Evolutionary conservation across 2,329 filamentous ascomycete species (phyloP), one percentile per base, ranked within the genome.

Genomic region (Alternaria hordeiaustralica): DNA sequence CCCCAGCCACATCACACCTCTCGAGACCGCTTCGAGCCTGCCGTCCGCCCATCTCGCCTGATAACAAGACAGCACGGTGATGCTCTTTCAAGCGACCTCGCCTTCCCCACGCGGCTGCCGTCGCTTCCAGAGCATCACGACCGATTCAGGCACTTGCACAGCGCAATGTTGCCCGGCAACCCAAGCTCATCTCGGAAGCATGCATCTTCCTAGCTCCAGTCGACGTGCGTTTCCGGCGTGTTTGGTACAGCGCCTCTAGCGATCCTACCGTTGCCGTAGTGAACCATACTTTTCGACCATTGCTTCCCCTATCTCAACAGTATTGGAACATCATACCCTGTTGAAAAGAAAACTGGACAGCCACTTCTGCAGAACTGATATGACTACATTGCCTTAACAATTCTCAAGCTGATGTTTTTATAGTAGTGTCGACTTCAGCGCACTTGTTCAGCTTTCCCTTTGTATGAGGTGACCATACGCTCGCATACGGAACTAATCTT

Each of bases 101-200:
- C 49, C 6, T 36, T 21, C 28, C 15, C 56, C 46, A 58, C 46
- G 46, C 25, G 45, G 33, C 5, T 49, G 30, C 56, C 30, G 55
- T 45, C 43, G 26, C 56, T 30, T 44, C 44, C 33, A 28, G 11
- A 56, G n/a, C 21, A 20, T n/a, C 28, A 20, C 43, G 3, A 28
- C 58, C 5, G 12, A 11, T 43, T 47, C 9, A 21, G 12, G 18
- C 11, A 30, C 47, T 30, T 54, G 41, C 50, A 18, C 55, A 53
- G 51, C 53, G 55, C 45, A 51, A 18, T 55, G 60, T 62, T 62
- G 55, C 60, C 55, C 49, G n/a, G 60, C 55, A 62, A 62, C 55
- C 28, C 43, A 30, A 43, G 47, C 25, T 20, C 55, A 25, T 45
- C 49, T 62, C 60, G 54, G 45, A 50, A 62, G 44, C 36, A 50